Evolutionary conservation across 768 basidiomycete species (phyloP).

Genomic region (Suillus tomentosus): DNA sequence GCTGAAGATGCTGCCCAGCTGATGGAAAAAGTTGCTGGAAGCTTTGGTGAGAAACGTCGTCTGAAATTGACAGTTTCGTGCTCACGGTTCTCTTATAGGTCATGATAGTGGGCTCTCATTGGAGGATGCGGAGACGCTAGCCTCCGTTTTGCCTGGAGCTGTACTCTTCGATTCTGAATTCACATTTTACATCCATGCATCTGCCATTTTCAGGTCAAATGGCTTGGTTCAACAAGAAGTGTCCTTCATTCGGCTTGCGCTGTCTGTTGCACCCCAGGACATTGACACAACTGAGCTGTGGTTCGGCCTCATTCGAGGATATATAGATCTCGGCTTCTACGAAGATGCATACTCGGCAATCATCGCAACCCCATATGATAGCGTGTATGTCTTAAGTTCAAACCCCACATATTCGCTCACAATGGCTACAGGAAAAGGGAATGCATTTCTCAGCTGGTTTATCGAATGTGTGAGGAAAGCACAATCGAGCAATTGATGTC

Average conservation of each 20-base stretch:
- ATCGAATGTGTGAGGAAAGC: conserved; percentile 90
- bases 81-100: conserved; percentile 32
- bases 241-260: conserved; percentile 74
- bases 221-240: conserved; percentile 63
- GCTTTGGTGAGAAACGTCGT: conserved; percentile 61
- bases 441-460: conserved; percentile 78
- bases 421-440: conserved; percentile 67
- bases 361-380: conserved; percentile 71
- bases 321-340: conserved; percentile 70
- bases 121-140: conserved; percentile 68
- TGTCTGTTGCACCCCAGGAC: conserved; percentile 62
- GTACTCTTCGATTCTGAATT: conserved; percentile 61
- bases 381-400: conserved; percentile 60
- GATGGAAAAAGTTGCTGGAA: conserved; percentile 73
- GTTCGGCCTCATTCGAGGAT: conserved; percentile 75
- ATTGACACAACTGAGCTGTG: conserved; percentile 71
- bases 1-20: conserved; percentile 72
- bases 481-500: conserved; percentile 76
- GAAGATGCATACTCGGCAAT: conserved; percentile 88
- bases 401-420: conserved; percentile 13
- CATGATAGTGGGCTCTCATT: conserved; percentile 49
- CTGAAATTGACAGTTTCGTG: conserved; percentile 10
- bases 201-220: conserved; percentile 69
- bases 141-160: conserved; percentile 58
- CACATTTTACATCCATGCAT: conserved; percentile 76